Evolutionary conservation across 129 eudicot genomes (phyloP).

Genomic region (Rutidosis leptorrhynchoides): DNA sequence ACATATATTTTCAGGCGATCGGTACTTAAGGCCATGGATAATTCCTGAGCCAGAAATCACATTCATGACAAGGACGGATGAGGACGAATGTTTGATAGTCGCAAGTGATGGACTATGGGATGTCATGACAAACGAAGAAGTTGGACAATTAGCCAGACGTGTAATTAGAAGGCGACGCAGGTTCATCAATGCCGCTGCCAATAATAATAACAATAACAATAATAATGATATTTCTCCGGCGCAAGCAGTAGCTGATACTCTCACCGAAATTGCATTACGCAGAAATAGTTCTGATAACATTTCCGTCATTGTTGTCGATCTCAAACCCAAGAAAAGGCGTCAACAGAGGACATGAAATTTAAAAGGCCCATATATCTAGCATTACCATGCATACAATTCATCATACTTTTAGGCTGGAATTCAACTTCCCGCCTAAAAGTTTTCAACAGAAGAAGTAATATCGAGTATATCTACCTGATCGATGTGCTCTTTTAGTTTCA

Average conservation of each 20-base stretch:
- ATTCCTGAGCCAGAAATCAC: slow-evolving; percentile 61
- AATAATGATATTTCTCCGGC: no score
- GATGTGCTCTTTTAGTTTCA: no score
- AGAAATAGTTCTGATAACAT: slow-evolving; percentile 61
- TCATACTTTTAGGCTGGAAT: no score
- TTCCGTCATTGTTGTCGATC: slow-evolving; percentile 57
- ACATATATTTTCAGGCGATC: slow-evolving; percentile 48
- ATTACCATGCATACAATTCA: no score
- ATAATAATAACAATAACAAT: no score
- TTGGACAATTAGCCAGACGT: slow-evolving; percentile 54
- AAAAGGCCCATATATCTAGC: no score
- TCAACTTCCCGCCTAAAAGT: no score
- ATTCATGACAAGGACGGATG: slow-evolving; percentile 50
- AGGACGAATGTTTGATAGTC: slow-evolving; percentile 59
- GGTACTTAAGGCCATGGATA: slow-evolving; percentile 61
- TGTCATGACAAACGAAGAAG: slow-evolving; percentile 70
- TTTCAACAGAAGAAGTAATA: no score
- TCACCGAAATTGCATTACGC: slow-evolving; percentile 55
- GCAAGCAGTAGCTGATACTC: slow-evolving; percentile 55
- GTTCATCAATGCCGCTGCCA: no score
- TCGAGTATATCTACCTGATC: no score
- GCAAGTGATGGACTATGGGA: slow-evolving; percentile 78
- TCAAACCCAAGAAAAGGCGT: slow-evolving; percentile 50
- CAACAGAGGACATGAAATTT: no score
- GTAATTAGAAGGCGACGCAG: slow-evolving; percentile 35